Evolutionary conservation across 2,329 filamentous ascomycete species (phyloP).

Genomic region (Colletotrichum falcatum): DNA sequence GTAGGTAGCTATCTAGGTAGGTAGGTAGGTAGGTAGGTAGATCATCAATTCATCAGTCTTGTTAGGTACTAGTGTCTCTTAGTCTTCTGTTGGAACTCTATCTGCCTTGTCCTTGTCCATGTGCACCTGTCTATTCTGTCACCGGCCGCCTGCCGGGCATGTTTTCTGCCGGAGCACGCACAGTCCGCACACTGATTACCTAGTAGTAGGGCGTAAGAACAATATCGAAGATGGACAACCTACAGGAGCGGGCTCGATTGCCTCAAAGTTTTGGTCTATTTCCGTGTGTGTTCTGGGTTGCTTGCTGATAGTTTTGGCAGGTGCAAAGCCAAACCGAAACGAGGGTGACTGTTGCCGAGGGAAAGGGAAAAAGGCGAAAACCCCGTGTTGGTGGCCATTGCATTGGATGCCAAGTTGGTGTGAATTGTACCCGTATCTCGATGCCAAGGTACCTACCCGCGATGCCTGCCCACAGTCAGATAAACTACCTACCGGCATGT

Average conservation of each 20-base stretch:
- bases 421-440: not conserved
- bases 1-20: too few relatives aligned
- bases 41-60: not conserved
- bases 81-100: not conserved
- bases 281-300: not conserved
- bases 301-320: conserved; percentile 16
- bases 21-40: not conserved
- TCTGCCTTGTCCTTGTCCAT: not conserved
- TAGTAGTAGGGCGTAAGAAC: too few relatives aligned
- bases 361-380: conserved; percentile 12
- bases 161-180: not conserved
- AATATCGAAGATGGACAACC: too few relatives aligned
- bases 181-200: not conserved
- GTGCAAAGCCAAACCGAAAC: conserved; percentile 12
- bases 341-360: not conserved
- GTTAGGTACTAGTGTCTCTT: not conserved
- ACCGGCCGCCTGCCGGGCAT: not conserved
- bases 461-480: too few relatives aligned
- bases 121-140: not conserved
- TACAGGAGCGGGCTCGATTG: conserved; percentile 5
- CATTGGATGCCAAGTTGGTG: not conserved
- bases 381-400: not conserved
- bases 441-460: too few relatives aligned
- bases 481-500: too few relatives aligned
- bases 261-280: not conserved